Conservation (phyloP, 306 rosid genomes). For the Canavalia gladiata region DNA sequence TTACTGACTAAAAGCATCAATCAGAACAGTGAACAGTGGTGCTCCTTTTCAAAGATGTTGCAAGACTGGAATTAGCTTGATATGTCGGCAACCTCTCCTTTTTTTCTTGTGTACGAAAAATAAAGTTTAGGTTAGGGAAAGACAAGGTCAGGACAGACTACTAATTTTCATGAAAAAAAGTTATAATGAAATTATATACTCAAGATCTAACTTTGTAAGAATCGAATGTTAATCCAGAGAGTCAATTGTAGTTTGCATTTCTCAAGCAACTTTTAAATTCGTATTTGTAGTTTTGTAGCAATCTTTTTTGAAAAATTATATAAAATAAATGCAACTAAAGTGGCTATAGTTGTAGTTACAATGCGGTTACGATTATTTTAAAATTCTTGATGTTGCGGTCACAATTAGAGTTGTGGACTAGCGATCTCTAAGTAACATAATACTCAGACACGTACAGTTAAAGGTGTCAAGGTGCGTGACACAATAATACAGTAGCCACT, state of each 20-base stretch:
- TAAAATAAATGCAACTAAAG: too few relatives aligned
- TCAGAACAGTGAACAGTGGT: slow-evolving; percentile 52
- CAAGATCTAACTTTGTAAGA: neutral
- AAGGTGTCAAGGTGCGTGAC: slow-evolving; percentile 39
- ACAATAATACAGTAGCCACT: slow-evolving; percentile 62
- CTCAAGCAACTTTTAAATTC: neutral
- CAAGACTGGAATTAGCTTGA: slow-evolving; percentile 57
- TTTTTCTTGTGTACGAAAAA: neutral
- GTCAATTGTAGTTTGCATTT: slow-evolving; percentile 8
- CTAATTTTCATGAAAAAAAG: neutral
- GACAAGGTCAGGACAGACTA: neutral
- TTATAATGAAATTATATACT: neutral
- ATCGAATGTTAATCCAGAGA: neutral
- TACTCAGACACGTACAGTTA: slow-evolving; percentile 60
- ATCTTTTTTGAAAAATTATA: too few relatives aligned
- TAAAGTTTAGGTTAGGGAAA: neutral
- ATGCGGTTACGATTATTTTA: too few relatives aligned
- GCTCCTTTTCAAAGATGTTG: slow-evolving; percentile 56
- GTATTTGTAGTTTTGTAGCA: too few relatives aligned
- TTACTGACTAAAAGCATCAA: slow-evolving; percentile 57
- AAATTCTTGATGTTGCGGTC: too few relatives aligned
- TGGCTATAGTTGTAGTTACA: too few relatives aligned
- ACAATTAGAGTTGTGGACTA: too few relatives aligned
- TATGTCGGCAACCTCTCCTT: slow-evolving; percentile 61
- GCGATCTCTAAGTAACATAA: slow-evolving; percentile 40